These are phyloP conservation scores for Helenozyma baotianmanensis DNA, from an alignment of 805 yeast genomes.

Conservation along the genomic window DNA sequence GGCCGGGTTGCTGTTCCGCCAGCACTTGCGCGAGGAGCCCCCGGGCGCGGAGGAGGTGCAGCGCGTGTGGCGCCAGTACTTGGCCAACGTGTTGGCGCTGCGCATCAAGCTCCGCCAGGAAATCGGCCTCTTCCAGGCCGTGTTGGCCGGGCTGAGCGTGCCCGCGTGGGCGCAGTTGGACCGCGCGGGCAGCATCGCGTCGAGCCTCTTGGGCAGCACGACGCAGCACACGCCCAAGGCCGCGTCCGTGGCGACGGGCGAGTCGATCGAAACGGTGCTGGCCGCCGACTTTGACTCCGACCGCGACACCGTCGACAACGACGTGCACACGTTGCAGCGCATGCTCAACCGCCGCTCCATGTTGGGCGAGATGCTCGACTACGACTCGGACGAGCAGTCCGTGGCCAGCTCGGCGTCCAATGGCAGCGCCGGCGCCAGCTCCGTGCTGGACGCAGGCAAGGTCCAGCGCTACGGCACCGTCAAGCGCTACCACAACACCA, in stretches of 20 bases:
- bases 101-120: constrained; percentile 40
- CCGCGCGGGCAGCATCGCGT: not conserved
- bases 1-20: not conserved
- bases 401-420: not conserved
- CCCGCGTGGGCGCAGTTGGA: constrained; percentile 6
- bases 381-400: constrained; percentile 25
- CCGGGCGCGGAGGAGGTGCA: constrained; percentile 1
- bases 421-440: not conserved
- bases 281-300: constrained; percentile 3
- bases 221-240: not conserved
- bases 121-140: constrained; percentile 28
- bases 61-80: constrained; percentile 31
- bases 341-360: constrained; percentile 34
- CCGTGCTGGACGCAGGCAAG: not conserved
- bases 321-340: constrained; percentile 23
- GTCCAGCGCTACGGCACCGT: constrained; percentile 12
- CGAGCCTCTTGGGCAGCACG: constrained; percentile 2
- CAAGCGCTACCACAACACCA: constrained; percentile 3
- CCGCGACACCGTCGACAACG: constrained; percentile 6
- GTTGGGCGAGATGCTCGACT: constrained; percentile 42
- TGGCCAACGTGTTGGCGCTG: constrained; percentile 30
- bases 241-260: not conserved
- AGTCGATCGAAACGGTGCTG: not conserved
- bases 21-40: not conserved
- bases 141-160: constrained; percentile 12